Evolutionary conservation across 805 yeast species (phyloP).

Genomic region (Pichia deserticola): DNA sequence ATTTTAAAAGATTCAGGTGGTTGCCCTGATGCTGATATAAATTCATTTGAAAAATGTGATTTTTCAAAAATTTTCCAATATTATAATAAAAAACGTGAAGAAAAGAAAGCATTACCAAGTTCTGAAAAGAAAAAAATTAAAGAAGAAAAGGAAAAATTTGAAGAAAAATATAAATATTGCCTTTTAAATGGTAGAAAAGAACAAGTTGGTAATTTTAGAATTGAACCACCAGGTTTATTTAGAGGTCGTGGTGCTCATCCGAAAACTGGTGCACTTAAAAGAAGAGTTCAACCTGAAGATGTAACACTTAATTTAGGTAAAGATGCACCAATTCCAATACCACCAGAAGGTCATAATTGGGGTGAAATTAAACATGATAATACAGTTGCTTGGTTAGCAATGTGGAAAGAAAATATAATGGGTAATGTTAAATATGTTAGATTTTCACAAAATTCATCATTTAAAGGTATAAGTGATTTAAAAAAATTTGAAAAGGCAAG

Average conservation of each 20-base stretch:
- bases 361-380: constrained; percentile 83
- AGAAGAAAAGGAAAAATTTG: constrained; percentile 63
- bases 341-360: constrained; percentile 89
- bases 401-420: constrained; percentile 92
- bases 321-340: constrained; percentile 64
- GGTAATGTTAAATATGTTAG: constrained; percentile 81
- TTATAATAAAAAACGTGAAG: constrained; percentile 63
- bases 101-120: constrained; percentile 57
- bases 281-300: constrained; percentile 84
- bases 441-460: constrained; percentile 82
- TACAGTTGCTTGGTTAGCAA: constrained; percentile 91
- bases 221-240: constrained; percentile 94
- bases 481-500: constrained; percentile 93
- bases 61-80: constrained; percentile 66
- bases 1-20: constrained; percentile 71
- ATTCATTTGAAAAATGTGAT: constrained; percentile 63
- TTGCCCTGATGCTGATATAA: constrained; percentile 40
- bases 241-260: constrained; percentile 98
- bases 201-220: constrained; percentile 86
- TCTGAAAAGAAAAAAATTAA: constrained; percentile 73
- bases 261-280: constrained; percentile 84
- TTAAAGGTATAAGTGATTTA: constrained; percentile 86
- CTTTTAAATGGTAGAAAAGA: constrained; percentile 80
- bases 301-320: constrained; percentile 75
- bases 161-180: constrained; percentile 79